Evolutionary conservation across 257 asterid species (phyloP).

Genomic region (Solanum corneliomulleri): DNA sequence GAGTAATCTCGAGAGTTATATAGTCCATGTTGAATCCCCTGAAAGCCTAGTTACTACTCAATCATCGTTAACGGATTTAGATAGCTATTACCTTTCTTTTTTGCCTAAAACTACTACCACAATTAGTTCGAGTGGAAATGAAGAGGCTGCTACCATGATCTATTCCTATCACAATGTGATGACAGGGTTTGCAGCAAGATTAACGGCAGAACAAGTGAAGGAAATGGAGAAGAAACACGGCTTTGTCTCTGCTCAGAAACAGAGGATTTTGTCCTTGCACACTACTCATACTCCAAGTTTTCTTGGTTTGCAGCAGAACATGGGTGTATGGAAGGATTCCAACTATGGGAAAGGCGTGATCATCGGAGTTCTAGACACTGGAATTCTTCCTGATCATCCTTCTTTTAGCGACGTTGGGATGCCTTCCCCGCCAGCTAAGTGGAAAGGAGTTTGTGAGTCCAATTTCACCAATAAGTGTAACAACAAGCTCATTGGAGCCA

Average conservation of each 20-base stretch:
- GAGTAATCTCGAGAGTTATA: constrained; percentile 14
- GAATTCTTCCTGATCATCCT: constrained; percentile 5
- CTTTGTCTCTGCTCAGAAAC: constrained; percentile 21
- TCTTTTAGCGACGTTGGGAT: background rate
- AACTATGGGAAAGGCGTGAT: too few species aligned
- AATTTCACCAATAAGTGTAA: constrained; percentile 8
- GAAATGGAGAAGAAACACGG: constrained; percentile 19
- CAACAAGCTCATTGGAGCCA: constrained; percentile 44
- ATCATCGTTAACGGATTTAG: background rate
- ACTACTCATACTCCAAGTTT: constrained; percentile 41
- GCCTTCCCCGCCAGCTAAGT: constrained; percentile 10
- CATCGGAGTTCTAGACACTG: background rate
- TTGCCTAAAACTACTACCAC: constrained; percentile 1
- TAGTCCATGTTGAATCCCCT: constrained; percentile 26
- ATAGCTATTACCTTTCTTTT: constrained; percentile 23
- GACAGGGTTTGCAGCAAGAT: constrained; percentile 35
- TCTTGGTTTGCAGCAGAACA: background rate
- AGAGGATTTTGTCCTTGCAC: constrained; percentile 10
- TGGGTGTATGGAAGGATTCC: too few species aligned
- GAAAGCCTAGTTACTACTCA: background rate
- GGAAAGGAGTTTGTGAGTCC: constrained; percentile 37
- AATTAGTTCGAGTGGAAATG: background rate
- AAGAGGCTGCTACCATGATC: background rate
- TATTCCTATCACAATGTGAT: constrained; percentile 28
- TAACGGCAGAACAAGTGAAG: constrained; percentile 17